Base-by-base conservation (phyloP, 208 protist species). In the Trypanosoma conorhini region DNA sequence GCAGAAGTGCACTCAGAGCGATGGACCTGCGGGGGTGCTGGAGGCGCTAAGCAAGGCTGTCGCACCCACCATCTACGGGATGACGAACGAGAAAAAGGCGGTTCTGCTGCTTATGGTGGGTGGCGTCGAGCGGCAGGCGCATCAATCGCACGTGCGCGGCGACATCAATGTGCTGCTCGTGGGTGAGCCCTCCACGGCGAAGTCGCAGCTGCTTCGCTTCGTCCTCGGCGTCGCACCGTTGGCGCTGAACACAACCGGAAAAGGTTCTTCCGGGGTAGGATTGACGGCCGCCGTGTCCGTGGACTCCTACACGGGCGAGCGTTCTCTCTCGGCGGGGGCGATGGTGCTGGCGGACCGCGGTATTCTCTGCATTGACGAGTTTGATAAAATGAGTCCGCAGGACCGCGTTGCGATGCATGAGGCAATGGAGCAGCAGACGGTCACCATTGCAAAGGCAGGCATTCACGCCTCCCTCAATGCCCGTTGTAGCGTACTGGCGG, bases 371-470 rank as follows among this genome's bases (percentile, higher is more conserved):
- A 99, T 99, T 62, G 99, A 99, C 83, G 99, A 99, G 83, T 99
- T 99, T 81, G 99, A 99, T 79, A 99, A 99, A 85, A 99, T 99
- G 99, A 86, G 76, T 48, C 84, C 97, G 44, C 81, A 93, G 30
- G 99, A 99, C 82, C 85, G 92, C 31, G 92, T 97, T n/a, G 94
- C 97, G 5, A 98, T 98, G 89, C 97, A 98, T 82, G 97, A 99
- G 86, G 99, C 99, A 24, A 99, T 99, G 98, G 99, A 99, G 83
- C 99, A 99, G 83, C 99, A 99, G 81, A 99, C 98, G 0, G 98
- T 99, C 1, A 99, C 99, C 3, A 99, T 99, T 64, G 89, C 96
- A 26, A 99, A 99, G 89, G 99, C 99, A 5, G 99, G 99, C 64
- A 99, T 99, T 61, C 99, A 99, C 78, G 95, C 99, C 8, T 97